phyloP scores from a whole-genome alignment of 371 early-diverging fungal species.

The Catenaria anguillulae region DNA sequence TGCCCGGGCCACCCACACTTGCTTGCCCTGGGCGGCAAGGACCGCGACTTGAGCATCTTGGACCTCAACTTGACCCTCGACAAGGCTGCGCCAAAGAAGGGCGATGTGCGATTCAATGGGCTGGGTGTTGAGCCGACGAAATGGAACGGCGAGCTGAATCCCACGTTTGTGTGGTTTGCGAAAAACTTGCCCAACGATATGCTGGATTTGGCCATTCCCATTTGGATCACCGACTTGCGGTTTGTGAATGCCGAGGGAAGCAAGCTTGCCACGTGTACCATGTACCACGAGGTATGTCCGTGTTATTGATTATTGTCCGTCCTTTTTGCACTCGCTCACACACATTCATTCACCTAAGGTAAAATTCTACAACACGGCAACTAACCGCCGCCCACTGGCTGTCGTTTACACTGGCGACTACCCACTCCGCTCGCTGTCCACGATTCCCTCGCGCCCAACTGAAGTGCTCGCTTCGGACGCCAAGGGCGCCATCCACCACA shows the following conservation, averaged over 20 bases:
- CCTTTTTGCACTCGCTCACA: no score
- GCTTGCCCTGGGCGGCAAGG: slow-evolving; percentile 73
- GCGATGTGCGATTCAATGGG: not conserved
- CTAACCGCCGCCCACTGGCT: not conserved
- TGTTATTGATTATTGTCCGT: no score
- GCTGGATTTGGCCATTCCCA: slow-evolving; percentile 63
- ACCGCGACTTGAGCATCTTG: slow-evolving; percentile 64
- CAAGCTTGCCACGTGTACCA: not conserved
- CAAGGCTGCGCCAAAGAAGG: not conserved
- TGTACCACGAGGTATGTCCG: not conserved
- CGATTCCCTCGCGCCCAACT: not conserved
- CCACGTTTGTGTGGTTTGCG: slow-evolving; percentile 37
- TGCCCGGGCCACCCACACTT: slow-evolving; percentile 45
- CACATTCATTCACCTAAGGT: no score
- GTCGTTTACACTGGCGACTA: not conserved
- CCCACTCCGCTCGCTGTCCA: not conserved
- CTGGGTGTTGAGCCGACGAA: not conserved
- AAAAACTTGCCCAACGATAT: slow-evolving; percentile 49
- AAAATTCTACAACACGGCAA: not conserved
- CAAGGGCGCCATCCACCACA: not conserved
- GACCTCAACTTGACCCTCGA: slow-evolving; percentile 31
- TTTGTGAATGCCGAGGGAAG: slow-evolving; percentile 25
- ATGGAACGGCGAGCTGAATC: not conserved
- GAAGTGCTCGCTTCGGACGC: not conserved
- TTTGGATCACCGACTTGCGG: slow-evolving; percentile 73